Percentiles rank a stretch among this genome's conserved stretches.
Evolutionary conservation across 192 early-diverging fungal genomes (phyloP).

Genomic region (Coemansia sp.): DNA sequence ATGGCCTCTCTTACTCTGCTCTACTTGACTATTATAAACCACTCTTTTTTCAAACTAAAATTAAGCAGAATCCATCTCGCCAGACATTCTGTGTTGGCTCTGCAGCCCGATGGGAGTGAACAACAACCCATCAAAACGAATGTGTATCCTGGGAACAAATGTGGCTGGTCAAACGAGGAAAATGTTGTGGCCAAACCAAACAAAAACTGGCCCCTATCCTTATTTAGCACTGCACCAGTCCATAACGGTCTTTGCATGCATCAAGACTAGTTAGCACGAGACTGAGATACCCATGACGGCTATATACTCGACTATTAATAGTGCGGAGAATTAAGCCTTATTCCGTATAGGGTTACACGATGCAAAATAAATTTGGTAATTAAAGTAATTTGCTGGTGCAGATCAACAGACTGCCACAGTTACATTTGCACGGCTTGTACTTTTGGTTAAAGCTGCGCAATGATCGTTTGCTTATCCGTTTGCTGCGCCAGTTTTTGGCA

Average conservation of each 20-base stretch:
- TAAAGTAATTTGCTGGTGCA: not conserved
- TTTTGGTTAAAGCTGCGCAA: not conserved
- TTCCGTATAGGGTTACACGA: not conserved
- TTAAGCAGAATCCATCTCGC: not conserved
- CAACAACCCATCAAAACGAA: not conserved
- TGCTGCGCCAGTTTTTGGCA: not conserved
- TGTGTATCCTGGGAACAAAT: not conserved
- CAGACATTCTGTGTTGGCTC: not conserved
- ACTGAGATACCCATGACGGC: not conserved
- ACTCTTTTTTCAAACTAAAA: not conserved
- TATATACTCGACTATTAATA: not conserved
- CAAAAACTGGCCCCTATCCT: not conserved
- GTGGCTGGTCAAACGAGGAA: not conserved
- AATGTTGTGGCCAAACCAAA: not conserved
- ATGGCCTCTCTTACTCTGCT: not conserved
- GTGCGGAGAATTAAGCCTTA: constrained; percentile 5
- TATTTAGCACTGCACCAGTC: not conserved
- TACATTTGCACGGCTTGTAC: not conserved
- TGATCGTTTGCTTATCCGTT: too few species aligned
- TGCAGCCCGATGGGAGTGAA: not conserved
- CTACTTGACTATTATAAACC: not conserved
- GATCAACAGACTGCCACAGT: not conserved
- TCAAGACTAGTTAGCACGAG: not conserved
- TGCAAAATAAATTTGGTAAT: not conserved
- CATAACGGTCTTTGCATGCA: not conserved